Conservation (phyloP, 1,139 yeast genomes). For the Debaryomyces nepalensis region DNA sequence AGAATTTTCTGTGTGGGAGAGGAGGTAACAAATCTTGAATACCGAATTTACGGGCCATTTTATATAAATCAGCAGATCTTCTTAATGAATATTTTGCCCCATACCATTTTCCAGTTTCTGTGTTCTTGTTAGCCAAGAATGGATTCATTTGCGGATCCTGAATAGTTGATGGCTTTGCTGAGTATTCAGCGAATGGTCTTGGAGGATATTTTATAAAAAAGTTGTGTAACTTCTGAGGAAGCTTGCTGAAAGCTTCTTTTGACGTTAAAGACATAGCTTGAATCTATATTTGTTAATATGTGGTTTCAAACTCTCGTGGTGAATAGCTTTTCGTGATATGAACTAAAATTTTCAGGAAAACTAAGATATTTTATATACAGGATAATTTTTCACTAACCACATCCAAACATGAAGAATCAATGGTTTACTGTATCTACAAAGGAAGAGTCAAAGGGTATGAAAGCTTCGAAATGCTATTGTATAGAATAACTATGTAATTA, state of each 20-base stretch:
- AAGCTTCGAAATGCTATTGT: too few species aligned
- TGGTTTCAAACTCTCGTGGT: not conserved
- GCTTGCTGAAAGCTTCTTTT: constrained; percentile 54
- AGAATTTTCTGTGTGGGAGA: constrained; percentile 72
- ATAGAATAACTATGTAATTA: too few species aligned
- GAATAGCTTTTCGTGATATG: not conserved
- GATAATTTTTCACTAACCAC: too few species aligned
- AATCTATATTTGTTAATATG: not conserved
- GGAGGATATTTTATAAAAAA: constrained; percentile 90
- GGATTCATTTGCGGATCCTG: constrained; percentile 81
- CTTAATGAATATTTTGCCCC: constrained; percentile 81
- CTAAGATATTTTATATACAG: constrained; percentile 2
- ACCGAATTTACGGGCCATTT: constrained; percentile 82
- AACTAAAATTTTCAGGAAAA: constrained; percentile 7
- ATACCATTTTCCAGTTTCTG: constrained; percentile 77
- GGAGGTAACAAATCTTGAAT: constrained; percentile 79
- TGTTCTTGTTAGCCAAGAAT: constrained; percentile 83
- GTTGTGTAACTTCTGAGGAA: constrained; percentile 73
- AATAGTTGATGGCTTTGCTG: constrained; percentile 65
- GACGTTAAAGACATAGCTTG: constrained; percentile 31
- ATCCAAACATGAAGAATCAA: too few species aligned
- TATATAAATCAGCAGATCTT: constrained; percentile 83
- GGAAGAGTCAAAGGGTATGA: too few species aligned
- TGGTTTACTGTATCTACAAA: too few species aligned
- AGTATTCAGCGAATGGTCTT: constrained; percentile 70